A percentile compares a stretch with the other conserved stretches of the same genome.
These are phyloP conservation scores for Bidens hawaiensis DNA, from an alignment of 140 eudicot species.

Conservation along the genomic window DNA sequence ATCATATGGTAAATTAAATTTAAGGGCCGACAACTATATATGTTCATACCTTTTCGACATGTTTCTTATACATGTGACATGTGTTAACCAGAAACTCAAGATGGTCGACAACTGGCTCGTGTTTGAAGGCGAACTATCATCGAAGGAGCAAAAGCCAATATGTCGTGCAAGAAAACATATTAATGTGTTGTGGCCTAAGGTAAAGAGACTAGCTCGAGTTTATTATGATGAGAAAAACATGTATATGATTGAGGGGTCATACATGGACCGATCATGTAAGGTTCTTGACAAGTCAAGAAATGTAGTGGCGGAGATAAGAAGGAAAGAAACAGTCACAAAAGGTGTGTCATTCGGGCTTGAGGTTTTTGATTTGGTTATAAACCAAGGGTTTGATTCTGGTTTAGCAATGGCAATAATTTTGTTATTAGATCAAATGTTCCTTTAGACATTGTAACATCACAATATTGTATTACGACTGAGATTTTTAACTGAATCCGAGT, in stretches of 20 bases:
- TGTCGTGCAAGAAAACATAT: constrained; percentile 41
- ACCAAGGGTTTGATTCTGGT: constrained; percentile 49
- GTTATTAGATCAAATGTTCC: constrained; percentile 79
- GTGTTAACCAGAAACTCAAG: constrained; percentile 35
- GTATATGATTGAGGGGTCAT: constrained; percentile 73
- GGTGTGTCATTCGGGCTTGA: constrained; percentile 69
- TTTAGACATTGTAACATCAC: constrained; percentile 23
- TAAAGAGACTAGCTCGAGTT: constrained; percentile 48
- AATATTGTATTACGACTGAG: constrained; percentile 18
- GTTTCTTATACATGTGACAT: not conserved
- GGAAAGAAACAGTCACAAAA: constrained; percentile 44
- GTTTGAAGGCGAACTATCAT: constrained; percentile 47
- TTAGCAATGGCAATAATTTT: constrained; percentile 77
- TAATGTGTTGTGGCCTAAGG: constrained; percentile 24
- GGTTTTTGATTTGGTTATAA: constrained; percentile 56
- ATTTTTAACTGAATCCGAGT: constrained; percentile 22
- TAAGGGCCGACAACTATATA: not conserved
- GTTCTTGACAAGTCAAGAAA: constrained; percentile 56
- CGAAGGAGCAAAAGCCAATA: constrained; percentile 37
- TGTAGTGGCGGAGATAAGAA: constrained; percentile 66
- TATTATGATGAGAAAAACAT: constrained; percentile 36
- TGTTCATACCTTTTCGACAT: not conserved
- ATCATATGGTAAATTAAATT: not conserved
- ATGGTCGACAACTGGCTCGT: constrained; percentile 54
- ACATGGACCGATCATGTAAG: constrained; percentile 56